A percentile compares a stretch with the other conserved stretches of the same genome.
phyloP scores from a whole-genome alignment of 2,329 filamentous ascomycete species.

The Trichoderma sp. region DNA sequence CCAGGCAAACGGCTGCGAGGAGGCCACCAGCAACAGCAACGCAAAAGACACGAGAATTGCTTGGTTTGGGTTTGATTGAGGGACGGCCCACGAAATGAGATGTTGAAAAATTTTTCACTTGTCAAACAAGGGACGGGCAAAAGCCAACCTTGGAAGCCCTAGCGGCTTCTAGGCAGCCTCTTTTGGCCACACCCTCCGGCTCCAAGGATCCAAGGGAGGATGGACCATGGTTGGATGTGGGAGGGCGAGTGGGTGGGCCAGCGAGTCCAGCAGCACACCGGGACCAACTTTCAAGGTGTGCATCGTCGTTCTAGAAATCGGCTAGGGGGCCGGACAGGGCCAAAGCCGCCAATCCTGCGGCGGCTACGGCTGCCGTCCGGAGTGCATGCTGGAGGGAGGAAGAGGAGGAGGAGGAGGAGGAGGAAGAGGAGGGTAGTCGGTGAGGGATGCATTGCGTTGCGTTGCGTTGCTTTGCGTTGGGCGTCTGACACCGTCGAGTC shows the following conservation, averaged over 20 bases:
- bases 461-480: neutral
- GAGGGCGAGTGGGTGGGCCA: neutral
- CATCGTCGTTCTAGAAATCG: slow-evolving; percentile 21
- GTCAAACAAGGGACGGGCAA: slow-evolving; percentile 20
- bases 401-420: neutral
- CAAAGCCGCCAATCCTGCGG: slow-evolving; percentile 7
- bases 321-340: neutral
- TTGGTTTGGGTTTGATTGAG: slow-evolving; percentile 20
- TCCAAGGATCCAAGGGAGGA: slow-evolving; percentile 12
- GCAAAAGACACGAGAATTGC: slow-evolving; percentile 10
- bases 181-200: slow-evolving; percentile 19
- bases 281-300: neutral
- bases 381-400: neutral
- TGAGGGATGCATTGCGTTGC: neutral
- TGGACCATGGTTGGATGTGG: neutral
- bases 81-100: slow-evolving; percentile 22
- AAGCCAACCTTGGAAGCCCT: slow-evolving; percentile 16
- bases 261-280: slow-evolving; percentile 5
- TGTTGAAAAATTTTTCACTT: slow-evolving; percentile 22
- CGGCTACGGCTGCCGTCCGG: neutral
- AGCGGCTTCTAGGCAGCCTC: slow-evolving; percentile 14
- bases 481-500: neutral
- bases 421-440: neutral
- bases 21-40: slow-evolving; percentile 1
- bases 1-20: neutral